Percentiles rank a stretch among this genome's conserved stretches.
Evolutionary conservation across 345 rosid genomes (phyloP).

Genomic region (Brassica carinata): DNA sequence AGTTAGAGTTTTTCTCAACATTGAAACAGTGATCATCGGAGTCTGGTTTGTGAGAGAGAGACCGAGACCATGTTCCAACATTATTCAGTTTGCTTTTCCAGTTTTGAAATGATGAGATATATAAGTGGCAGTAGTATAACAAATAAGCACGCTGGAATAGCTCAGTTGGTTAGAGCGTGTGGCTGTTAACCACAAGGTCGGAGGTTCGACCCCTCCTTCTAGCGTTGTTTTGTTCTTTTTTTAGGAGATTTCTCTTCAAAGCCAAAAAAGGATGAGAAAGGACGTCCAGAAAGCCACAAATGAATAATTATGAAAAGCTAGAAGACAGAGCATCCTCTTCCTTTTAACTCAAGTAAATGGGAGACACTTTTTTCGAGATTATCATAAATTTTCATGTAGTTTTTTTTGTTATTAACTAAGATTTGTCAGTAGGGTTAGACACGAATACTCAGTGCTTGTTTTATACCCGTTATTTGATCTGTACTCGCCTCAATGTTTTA

Average conservation of each 20-base stretch:
- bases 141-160: slow-evolving; percentile 58
- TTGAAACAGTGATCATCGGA: background rate
- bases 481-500: too few relatives aligned
- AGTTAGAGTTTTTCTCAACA: slow-evolving; percentile 43
- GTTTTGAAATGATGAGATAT: background rate
- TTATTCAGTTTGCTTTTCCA: slow-evolving; percentile 7
- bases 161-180: slow-evolving; percentile 92
- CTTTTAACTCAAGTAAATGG: too few relatives aligned
- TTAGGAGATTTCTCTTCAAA: background rate
- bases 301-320: too few relatives aligned
- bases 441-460: too few relatives aligned
- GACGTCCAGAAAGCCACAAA: background rate
- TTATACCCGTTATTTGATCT: too few relatives aligned
- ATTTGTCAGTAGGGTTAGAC: too few relatives aligned
- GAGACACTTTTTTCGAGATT: too few relatives aligned
- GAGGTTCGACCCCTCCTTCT: slow-evolving; percentile 74
- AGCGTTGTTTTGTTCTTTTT: background rate
- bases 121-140: background rate
- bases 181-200: slow-evolving; percentile 92
- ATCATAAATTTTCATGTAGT: background rate
- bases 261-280: background rate
- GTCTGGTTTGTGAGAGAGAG: slow-evolving; percentile 3
- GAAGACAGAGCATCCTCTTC: too few relatives aligned
- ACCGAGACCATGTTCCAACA: slow-evolving; percentile 11
- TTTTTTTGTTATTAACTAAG: too few relatives aligned